These are phyloP conservation scores for Asterionellopsis glacialis DNA, from an alignment of 108 stramenopile genomes.

Conservation along the genomic window DNA sequence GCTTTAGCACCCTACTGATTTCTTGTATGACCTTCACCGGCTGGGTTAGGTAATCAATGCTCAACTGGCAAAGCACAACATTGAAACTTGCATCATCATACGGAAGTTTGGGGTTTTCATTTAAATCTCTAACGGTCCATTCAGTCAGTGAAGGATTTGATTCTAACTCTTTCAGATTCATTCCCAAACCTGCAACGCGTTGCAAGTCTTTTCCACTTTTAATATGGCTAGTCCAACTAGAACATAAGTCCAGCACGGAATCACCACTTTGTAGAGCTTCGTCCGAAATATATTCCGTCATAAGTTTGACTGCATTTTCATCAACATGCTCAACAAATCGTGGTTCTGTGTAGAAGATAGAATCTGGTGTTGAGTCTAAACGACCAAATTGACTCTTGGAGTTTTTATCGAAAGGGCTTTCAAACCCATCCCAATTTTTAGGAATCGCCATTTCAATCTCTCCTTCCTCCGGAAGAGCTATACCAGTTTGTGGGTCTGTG, in stretches of 20 bases:
- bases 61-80: constrained; percentile 84
- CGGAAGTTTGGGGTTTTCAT: constrained; percentile 68
- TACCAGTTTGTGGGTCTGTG: constrained; percentile 67
- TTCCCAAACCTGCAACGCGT: constrained; percentile 69
- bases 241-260: constrained; percentile 75
- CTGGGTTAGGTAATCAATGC: constrained; percentile 87
- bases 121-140: constrained; percentile 72
- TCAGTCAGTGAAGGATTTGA: constrained; percentile 64
- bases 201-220: constrained; percentile 14
- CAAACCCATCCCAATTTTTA: constrained; percentile 52
- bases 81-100: constrained; percentile 80
- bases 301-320: constrained; percentile 59
- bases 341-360: constrained; percentile 66
- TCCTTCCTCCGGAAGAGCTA: constrained; percentile 60
- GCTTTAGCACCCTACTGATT: constrained; percentile 74
- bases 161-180: constrained; percentile 77
- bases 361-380: constrained; percentile 62
- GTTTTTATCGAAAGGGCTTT: constrained; percentile 47
- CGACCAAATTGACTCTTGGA: constrained; percentile 35
- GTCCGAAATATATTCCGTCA: constrained; percentile 64
- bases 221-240: constrained; percentile 85
- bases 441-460: constrained; percentile 76
- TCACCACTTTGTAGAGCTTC: constrained; percentile 35
- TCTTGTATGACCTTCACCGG: constrained; percentile 86
- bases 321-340: constrained; percentile 86